A percentile compares a stretch with the other conserved stretches of the same genome.
These are phyloP conservation scores for Urochloa ruziziensis DNA, from an alignment of 176 grass and related monocot genomes.

Conservation along the genomic window DNA sequence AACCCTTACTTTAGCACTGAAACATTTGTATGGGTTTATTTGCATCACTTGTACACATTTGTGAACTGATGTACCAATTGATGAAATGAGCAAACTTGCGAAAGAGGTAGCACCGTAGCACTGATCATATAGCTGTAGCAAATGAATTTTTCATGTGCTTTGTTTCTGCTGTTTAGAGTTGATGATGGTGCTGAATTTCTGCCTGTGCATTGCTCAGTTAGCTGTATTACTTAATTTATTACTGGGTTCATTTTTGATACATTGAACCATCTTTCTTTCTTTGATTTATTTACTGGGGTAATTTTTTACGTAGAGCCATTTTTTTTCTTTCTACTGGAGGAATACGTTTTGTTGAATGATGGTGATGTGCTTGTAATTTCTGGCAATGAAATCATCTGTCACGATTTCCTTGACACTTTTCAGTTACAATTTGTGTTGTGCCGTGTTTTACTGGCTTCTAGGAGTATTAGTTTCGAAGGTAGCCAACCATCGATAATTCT, in stretches of 20 bases:
- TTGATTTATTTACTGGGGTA: no score
- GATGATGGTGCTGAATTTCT: neutral
- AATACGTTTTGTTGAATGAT: neutral
- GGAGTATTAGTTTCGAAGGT: no score
- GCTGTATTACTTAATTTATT: neutral
- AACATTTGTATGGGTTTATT: constrained; percentile 15
- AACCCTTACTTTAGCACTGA: neutral
- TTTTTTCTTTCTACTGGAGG: no score
- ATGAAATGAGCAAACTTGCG: neutral
- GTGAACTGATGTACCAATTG: neutral
- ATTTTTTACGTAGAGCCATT: no score
- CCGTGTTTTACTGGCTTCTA: no score
- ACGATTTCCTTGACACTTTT: neutral
- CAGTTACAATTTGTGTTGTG: no score
- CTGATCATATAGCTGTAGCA: neutral
- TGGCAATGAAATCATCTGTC: neutral
- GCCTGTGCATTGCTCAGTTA: neutral
- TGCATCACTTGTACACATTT: neutral
- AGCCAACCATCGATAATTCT: no score
- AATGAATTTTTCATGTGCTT: constrained; percentile 1
- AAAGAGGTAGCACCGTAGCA: neutral
- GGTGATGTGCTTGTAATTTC: neutral
- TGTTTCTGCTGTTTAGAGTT: neutral
- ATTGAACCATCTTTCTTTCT: neutral
- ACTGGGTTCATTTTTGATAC: neutral